These are phyloP conservation scores for Naganishia liquefaciens DNA, from an alignment of 1,284 basidiomycete species.

Conservation along the genomic window DNA sequence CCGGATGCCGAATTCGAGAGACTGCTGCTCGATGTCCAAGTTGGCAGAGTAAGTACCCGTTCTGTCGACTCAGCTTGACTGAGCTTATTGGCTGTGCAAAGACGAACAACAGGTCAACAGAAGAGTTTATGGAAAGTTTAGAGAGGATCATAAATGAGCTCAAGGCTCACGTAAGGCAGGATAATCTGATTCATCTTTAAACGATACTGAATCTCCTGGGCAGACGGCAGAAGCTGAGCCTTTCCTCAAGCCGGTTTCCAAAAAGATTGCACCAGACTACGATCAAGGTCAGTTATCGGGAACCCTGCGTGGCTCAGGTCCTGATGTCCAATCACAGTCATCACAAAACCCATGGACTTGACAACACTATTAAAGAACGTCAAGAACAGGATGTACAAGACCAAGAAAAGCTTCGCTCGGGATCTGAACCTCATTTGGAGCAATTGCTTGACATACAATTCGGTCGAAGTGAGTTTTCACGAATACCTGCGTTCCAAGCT, in stretches of 20 bases:
- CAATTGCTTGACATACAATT: constrained; percentile 92
- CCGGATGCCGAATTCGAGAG: constrained; percentile 52
- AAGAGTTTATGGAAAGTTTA: constrained; percentile 86
- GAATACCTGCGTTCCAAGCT: background rate
- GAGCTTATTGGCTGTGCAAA: background rate
- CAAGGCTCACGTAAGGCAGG: constrained; percentile 65
- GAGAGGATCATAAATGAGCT: constrained; percentile 83
- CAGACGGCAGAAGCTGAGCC: constrained; percentile 69
- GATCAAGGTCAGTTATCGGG: constrained; percentile 64
- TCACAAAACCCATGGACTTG: constrained; percentile 90
- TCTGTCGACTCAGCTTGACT: background rate
- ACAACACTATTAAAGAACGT: constrained; percentile 89
- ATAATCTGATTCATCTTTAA: constrained; percentile 29
- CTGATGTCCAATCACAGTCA: constrained; percentile 61
- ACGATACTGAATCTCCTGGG: constrained; percentile 62
- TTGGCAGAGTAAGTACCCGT: constrained; percentile 48
- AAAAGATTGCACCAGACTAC: constrained; percentile 84
- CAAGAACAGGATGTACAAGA: constrained; percentile 86
- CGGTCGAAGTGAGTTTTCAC: constrained; percentile 67
- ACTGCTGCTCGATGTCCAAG: constrained; percentile 53
- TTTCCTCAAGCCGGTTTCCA: constrained; percentile 85
- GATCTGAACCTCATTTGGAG: constrained; percentile 96
- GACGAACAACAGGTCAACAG: constrained; percentile 56
- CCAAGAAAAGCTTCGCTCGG: constrained; percentile 86
- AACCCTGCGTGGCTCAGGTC: constrained; percentile 1